Evolutionary conservation across 345 rosid genomes (phyloP).

Genomic region (Aethionema arabicum): DNA sequence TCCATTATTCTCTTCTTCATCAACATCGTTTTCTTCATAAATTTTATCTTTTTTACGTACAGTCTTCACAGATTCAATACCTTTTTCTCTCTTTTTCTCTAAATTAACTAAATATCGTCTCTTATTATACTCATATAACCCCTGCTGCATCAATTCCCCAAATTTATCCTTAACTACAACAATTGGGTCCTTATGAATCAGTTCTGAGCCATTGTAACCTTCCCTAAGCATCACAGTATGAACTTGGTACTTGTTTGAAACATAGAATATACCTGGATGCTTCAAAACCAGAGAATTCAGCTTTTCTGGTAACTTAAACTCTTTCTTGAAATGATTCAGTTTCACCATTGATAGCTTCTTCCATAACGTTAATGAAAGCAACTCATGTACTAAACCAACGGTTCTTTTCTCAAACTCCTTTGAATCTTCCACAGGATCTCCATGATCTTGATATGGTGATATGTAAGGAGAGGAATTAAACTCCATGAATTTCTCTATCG

Average conservation of each 20-base stretch:
- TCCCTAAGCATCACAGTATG: constrained; percentile 89
- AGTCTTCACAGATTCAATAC: constrained; percentile 38
- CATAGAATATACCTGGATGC: constrained; percentile 81
- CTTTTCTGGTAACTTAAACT: constrained; percentile 71
- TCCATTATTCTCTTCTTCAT: constrained; percentile 49
- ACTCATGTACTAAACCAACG: constrained; percentile 70
- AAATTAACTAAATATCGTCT: constrained; percentile 53
- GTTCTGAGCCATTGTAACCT: constrained; percentile 66
- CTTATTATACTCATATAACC: constrained; percentile 69
- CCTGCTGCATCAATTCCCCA: constrained; percentile 91
- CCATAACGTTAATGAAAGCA: constrained; percentile 78
- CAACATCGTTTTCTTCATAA: constrained; percentile 29
- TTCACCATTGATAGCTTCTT: constrained; percentile 78
- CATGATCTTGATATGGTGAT: constrained; percentile 60
- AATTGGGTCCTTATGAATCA: constrained; percentile 75
- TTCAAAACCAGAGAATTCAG: constrained; percentile 70
- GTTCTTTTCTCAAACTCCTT: constrained; percentile 80
- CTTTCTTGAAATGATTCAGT: constrained; percentile 80
- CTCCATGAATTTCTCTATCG: constrained; percentile 69
- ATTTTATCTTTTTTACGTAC: constrained; percentile 36
- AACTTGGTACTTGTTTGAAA: constrained; percentile 77
- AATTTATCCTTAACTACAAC: constrained; percentile 79
- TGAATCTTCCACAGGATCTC: constrained; percentile 50
- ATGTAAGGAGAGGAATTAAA: constrained; percentile 72
- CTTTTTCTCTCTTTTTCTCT: constrained; percentile 67